Conservation (phyloP, 2,329 filamentous ascomycete species). For the Epichloe aotearoae region DNA sequence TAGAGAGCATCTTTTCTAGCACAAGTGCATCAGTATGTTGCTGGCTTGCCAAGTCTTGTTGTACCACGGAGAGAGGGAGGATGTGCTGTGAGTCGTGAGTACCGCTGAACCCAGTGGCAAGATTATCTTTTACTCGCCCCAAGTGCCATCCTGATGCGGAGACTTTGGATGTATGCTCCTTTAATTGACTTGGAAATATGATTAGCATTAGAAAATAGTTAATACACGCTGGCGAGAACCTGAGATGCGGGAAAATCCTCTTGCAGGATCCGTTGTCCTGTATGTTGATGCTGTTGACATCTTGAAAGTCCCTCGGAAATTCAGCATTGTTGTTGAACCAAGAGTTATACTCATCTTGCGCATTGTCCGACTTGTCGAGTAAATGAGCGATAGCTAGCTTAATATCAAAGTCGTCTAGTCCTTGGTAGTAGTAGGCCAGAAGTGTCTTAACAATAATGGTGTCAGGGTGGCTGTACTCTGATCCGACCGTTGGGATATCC, state of each 20-base stretch:
- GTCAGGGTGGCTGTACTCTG: conserved; percentile 55
- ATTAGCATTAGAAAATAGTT: conserved; percentile 47
- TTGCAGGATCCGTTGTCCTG: conserved; percentile 21
- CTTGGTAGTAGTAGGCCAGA: conserved; percentile 50
- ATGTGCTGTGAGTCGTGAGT: conserved; percentile 53
- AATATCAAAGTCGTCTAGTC: no score
- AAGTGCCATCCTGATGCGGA: conserved; percentile 42
- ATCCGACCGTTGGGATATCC: conserved; percentile 34
- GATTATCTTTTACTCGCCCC: no score
- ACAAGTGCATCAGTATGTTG: no score
- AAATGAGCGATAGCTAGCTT: no score
- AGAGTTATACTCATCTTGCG: no score
- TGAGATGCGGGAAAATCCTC: conserved; percentile 36
- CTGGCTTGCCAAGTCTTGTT: conserved; percentile 38
- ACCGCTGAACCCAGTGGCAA: conserved; percentile 56
- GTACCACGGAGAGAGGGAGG: conserved; percentile 47
- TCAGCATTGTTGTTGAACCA: no score
- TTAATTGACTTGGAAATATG: conserved; percentile 48
- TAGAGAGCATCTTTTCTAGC: no score
- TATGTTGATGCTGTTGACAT: no score
- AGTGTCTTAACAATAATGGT: conserved; percentile 52
- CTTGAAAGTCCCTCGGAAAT: no score
- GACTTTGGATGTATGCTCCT: conserved; percentile 31
- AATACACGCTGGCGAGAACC: conserved; percentile 35
- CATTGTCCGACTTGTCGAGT: no score